Base-by-base conservation (phyloP, 164 flowering plant species). In the Vitis rotundifolia region DNA sequence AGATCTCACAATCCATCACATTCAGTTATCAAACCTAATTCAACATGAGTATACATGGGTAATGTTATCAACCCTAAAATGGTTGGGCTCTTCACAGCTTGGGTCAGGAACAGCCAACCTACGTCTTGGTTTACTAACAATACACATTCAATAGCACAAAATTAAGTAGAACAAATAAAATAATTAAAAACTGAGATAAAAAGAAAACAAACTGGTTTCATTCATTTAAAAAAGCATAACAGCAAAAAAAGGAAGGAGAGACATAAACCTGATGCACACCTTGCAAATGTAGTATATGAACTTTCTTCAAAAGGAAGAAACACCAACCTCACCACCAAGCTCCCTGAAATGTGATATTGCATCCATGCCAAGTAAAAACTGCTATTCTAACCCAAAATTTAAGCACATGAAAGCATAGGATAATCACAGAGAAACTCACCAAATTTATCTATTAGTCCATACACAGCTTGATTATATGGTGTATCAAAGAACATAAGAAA, bases 241-340 rank as follows among this genome's bases (percentile, higher is more conserved):
- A 14, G 1, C 15, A 69, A 51, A 48, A 28, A 67, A 57, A 73
- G 49, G 62, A 57, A 65, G 69, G 61, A 63, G 68, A 75, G 80
- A 83, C 52, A 56, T 73, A 73, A 81, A 95, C 99, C 99, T 95
- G 98, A 83, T 64, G 90, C 89, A 73, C 83, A 90, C 86, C 87
- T 90, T 75, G 99, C 99, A 86, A 95, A 95, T 72, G 95, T 89
- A 61, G 96, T 78, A 77, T 84, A 95, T 26, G 97, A 89, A 79
- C 97, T 93, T 88, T 93, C 98, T 86, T 95, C 97, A 70, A 93
- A 89, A n/a, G 99, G 99, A 65, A 91, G 90, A 73, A 95, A 93
- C 71, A 95, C 86, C 86, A 93, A 65, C 74, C 98, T 88, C 78
- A 93, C 99, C 62, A 91, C 97, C 73, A 95, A 86, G 84, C 98